phyloP scores from a whole-genome alignment of 345 rosid genomes.

The Geranium rotundifolium region DNA sequence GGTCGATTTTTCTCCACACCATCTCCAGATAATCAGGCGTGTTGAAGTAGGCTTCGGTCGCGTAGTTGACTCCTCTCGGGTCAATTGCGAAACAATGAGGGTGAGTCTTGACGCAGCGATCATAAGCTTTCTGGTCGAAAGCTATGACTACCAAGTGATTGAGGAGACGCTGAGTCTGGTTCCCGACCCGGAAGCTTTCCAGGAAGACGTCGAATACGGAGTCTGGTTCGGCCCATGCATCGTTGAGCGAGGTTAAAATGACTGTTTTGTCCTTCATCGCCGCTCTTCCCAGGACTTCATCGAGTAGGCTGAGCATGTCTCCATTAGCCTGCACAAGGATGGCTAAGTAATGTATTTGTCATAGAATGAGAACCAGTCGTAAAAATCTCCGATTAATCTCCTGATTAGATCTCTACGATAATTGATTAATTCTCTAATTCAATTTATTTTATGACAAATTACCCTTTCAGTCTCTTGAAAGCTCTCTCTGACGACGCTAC shows the following conservation, averaged over 20 bases:
- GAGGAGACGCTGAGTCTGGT: conserved; percentile 31
- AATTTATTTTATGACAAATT: too few species aligned
- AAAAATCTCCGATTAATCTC: too few species aligned
- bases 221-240: conserved; percentile 53
- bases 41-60: conserved; percentile 42
- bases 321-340: background rate
- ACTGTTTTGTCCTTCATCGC: conserved; percentile 37
- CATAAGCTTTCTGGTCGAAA: conserved; percentile 40
- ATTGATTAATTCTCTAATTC: too few species aligned
- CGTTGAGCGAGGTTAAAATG: conserved; percentile 47
- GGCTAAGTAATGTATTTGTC: too few species aligned
- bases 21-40: conserved; percentile 38
- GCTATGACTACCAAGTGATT: conserved; percentile 41
- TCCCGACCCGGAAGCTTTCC: conserved; percentile 39
- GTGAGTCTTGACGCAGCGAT: conserved; percentile 34
- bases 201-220: conserved; percentile 51
- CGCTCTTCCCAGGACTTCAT: conserved; percentile 6
- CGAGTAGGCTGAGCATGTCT: too few species aligned
- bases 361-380: too few species aligned
- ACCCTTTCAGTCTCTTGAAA: too few species aligned
- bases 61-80: conserved; percentile 24
- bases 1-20: conserved; percentile 64
- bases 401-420: too few species aligned
- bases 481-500: too few species aligned
- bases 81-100: conserved; percentile 31